Conservation (phyloP, 2,329 filamentous ascomycete species). For the Cercospora janseana region DNA sequence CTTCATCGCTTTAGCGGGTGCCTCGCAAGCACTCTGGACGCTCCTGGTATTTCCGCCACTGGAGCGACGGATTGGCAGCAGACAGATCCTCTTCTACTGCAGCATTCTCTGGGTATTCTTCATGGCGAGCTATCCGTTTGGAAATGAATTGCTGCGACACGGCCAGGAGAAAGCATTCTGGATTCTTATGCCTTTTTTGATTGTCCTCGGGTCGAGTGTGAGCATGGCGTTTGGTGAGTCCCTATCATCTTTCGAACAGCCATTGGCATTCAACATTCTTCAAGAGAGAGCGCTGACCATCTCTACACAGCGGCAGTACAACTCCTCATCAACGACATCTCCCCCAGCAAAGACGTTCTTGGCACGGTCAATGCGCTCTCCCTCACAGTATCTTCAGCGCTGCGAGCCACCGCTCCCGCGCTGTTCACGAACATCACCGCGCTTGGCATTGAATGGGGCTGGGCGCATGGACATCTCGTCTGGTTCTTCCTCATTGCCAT, state of each 20-base stretch:
- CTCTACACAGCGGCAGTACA: conserved; percentile 58
- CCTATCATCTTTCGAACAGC: too few species aligned
- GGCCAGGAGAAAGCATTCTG: conserved; percentile 56
- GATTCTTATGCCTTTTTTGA: conserved; percentile 46
- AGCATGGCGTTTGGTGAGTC: conserved; percentile 64
- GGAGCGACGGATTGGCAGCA: conserved; percentile 65
- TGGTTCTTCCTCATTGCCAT: conserved; percentile 58
- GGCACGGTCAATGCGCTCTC: conserved; percentile 70
- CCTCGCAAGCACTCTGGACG: conserved; percentile 69
- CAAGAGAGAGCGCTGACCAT: too few species aligned
- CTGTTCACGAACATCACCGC: conserved; percentile 68
- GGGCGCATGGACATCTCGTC: conserved; percentile 63
- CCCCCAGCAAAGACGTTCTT: conserved; percentile 62
- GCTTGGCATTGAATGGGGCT: conserved; percentile 60
- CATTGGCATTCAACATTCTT: too few species aligned
- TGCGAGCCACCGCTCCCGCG: conserved; percentile 66
- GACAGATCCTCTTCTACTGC: conserved; percentile 61
- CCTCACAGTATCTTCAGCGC: conserved; percentile 59
- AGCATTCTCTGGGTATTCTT: conserved; percentile 62
- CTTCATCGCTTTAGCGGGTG: conserved; percentile 63
- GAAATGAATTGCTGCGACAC: conserved; percentile 57
- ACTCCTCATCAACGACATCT: conserved; percentile 71
- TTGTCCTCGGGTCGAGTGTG: conserved; percentile 61
- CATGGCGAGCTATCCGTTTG: conserved; percentile 55
- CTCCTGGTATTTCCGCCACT: conserved; percentile 67